These are phyloP conservation scores for Vinca minor DNA, from an alignment of 257 asterid genomes.

Conservation along the genomic window DNA sequence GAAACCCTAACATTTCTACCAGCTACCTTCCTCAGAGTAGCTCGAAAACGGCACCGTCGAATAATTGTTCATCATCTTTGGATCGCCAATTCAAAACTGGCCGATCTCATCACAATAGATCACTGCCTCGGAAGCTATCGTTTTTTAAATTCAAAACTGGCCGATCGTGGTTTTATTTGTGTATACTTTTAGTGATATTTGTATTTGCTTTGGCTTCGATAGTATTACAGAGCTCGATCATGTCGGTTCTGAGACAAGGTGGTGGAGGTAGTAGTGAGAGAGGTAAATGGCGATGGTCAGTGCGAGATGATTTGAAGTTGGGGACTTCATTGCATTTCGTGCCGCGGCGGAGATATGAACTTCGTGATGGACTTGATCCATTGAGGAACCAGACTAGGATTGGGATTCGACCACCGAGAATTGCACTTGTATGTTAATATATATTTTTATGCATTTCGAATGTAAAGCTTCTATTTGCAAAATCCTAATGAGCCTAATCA, in stretches of 20 bases:
- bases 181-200: conserved; percentile 49
- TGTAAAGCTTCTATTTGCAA: not conserved
- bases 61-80: conserved; percentile 2
- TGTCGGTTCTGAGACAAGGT: conserved; percentile 51
- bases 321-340: conserved; percentile 74
- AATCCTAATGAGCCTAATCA: not conserved
- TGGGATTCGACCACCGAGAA: conserved; percentile 70
- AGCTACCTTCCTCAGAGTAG: not conserved
- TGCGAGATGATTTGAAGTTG: conserved; percentile 55
- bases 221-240: conserved; percentile 84
- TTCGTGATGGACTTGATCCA: conserved; percentile 50
- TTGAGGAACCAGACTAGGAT: conserved; percentile 61
- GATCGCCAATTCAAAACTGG: conserved; percentile 22
- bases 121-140: conserved; percentile 34
- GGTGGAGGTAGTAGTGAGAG: conserved; percentile 45
- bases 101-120: conserved; percentile 55
- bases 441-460: not conserved
- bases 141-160: conserved; percentile 35
- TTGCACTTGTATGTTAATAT: conserved; percentile 54
- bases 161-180: conserved; percentile 58
- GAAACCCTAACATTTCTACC: conserved; percentile 18
- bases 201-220: conserved; percentile 66
- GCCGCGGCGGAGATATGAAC: conserved; percentile 32
- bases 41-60: conserved; percentile 7
- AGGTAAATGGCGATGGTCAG: conserved; percentile 61